Evolutionary conservation across 805 yeast species (phyloP), one percentile per base, ranked within the genome.

Genomic region (Groenewaldozyma tartarivorans): DNA sequence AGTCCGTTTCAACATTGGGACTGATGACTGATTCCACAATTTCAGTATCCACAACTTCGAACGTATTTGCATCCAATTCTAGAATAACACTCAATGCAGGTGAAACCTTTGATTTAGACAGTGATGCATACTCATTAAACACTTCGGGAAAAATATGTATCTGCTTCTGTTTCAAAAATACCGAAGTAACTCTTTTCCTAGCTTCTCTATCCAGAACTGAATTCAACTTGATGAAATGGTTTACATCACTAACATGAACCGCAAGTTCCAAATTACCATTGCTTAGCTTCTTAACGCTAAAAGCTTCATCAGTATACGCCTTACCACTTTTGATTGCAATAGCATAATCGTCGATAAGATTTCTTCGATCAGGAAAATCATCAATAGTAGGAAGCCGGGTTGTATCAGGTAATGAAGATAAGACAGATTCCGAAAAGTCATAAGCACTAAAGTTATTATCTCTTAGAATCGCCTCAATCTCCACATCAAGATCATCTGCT

Each of bases 121-220:
- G 77, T 2, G 86, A 77, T 11, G 52, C 52, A 30, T 76, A 62
- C 19, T 71, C 52, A 4, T 76, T 72, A 51, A 90, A 68, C 35
- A 72, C 71, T 34, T 66, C 64, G 5, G 96, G 95, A 49, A 80
- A 72, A 50, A 87, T 68, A 44, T 79, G 74, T 34, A 77, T 73
- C 21, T 72, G 68, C 46, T 72, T 74, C 57, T 88, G 95, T 11
- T 94, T 92, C 59, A 88, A 71, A 54, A 79, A 82, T 3, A 90
- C 96, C 5, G 95, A 78, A 3, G 90, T 76, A 1, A 94, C 86
- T 57, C 97, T 74, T 64, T 85, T 87, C 61, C 85, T 83, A 1
- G 95, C 82, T 57, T 90, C 87, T 47, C 88, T 78, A 55, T 92
- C 98, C 46, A 90, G 65, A 6, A 76, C 63, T 0, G 94, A 76